Evolutionary conservation across 2,329 filamentous ascomycete genomes (phyloP).

Genomic region (Colletotrichum acutatum): DNA sequence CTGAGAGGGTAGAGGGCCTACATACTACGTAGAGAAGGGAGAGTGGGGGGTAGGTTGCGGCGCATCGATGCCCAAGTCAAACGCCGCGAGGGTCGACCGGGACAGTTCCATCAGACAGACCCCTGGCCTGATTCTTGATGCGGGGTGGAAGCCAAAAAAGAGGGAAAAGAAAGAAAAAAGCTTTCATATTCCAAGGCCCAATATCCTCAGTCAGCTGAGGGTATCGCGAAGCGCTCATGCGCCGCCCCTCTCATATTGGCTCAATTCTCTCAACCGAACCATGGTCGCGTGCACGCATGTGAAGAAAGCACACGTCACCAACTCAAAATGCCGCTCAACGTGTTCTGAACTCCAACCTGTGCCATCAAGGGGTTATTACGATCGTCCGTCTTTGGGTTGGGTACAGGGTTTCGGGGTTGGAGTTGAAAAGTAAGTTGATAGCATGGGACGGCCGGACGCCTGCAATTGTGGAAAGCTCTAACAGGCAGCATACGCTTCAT

Average conservation of each 20-base stretch:
- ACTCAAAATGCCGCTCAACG: constrained; percentile 22
- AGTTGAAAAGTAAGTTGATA: not conserved
- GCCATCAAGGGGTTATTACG: constrained; percentile 14
- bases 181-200: not conserved
- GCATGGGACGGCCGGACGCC: not conserved
- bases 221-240: not conserved
- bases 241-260: not conserved
- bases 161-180: not conserved
- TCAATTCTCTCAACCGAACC: constrained; percentile 4
- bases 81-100: not conserved
- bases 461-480: not conserved
- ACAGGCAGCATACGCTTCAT: not conserved
- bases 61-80: not conserved
- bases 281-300: constrained; percentile 26
- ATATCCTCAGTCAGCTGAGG: not conserved
- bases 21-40: not conserved
- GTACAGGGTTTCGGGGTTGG: constrained; percentile 2
- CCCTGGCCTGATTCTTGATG: not conserved
- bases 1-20: not conserved
- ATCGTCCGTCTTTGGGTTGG: constrained; percentile 9
- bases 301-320: constrained; percentile 26
- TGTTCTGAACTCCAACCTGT: constrained; percentile 16
- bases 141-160: not conserved
- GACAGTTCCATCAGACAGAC: not conserved
- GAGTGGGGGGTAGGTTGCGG: not conserved